A percentile compares a stretch with the other conserved stretches of the same genome.
phyloP scores from a whole-genome alignment of 2,329 filamentous ascomycete genomes.

The Aspergillus chevalieri region DNA sequence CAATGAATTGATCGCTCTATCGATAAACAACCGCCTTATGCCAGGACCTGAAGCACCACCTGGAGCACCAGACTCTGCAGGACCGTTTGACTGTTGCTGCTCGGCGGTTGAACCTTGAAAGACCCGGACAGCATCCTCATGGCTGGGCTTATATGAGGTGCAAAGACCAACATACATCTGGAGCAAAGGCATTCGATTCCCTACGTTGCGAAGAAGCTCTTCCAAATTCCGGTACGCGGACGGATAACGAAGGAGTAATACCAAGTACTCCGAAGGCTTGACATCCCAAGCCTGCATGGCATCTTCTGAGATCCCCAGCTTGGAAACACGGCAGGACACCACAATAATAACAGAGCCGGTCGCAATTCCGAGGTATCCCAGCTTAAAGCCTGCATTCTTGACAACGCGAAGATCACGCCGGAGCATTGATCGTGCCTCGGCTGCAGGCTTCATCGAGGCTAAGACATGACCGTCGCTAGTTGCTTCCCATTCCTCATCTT shows the following conservation, averaged over 20 bases:
- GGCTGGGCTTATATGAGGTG: constrained; percentile 64
- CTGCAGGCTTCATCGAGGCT: neutral
- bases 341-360: constrained; percentile 52
- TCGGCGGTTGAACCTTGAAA: constrained; percentile 32
- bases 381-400: constrained; percentile 61
- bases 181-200: constrained; percentile 32
- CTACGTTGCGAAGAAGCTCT: constrained; percentile 42
- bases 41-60: neutral
- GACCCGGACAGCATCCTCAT: constrained; percentile 47
- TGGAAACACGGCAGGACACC: constrained; percentile 62
- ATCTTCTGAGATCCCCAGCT: constrained; percentile 67
- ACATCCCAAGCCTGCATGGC: constrained; percentile 73
- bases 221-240: constrained; percentile 58
- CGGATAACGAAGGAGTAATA: constrained; percentile 63
- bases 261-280: constrained; percentile 59
- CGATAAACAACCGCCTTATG: constrained; percentile 62
- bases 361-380: constrained; percentile 56
- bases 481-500: constrained; percentile 28
- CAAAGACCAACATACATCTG: constrained; percentile 66
- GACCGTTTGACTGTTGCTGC: neutral
- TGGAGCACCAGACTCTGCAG: neutral
- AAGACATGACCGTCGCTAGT: constrained; percentile 1
- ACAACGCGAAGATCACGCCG: constrained; percentile 56
- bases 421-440: constrained; percentile 34
- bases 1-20: constrained; percentile 62